Evolutionary conservation across 768 basidiomycete species (phyloP).

Genomic region (Hygrocybe coccinea): DNA sequence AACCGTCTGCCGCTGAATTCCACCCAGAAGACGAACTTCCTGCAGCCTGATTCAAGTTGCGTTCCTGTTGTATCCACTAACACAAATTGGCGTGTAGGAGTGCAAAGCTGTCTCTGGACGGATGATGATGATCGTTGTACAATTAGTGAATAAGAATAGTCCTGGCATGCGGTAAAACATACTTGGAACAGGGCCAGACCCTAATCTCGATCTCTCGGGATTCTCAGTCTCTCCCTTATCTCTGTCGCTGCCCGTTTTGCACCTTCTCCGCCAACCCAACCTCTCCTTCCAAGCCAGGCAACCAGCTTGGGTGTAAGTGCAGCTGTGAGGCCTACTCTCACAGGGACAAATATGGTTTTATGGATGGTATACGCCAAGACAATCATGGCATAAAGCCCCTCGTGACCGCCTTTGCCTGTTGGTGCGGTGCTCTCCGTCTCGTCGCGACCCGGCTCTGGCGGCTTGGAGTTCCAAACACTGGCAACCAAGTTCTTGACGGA

Average conservation of each 20-base stretch:
- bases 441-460: conserved; percentile 63
- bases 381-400: conserved; percentile 87
- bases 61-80: conserved; percentile 11
- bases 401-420: conserved; percentile 42
- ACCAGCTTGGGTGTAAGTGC: conserved; percentile 83
- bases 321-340: conserved; percentile 85
- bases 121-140: not conserved
- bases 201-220: conserved; percentile 26
- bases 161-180: no score
- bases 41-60: not conserved
- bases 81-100: conserved; percentile 10
- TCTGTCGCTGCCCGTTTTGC: conserved; percentile 57
- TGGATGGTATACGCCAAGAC: conserved; percentile 92
- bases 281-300: conserved; percentile 69
- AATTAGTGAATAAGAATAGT: not conserved
- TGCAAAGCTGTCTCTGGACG: not conserved
- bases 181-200: no score
- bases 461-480: conserved; percentile 44
- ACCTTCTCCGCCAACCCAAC: conserved; percentile 78
- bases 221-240: conserved; percentile 40
- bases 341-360: conserved; percentile 87
- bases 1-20: not conserved
- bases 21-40: conserved; percentile 24
- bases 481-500: conserved; percentile 48
- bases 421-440: conserved; percentile 47